Percentiles rank a stretch among this genome's conserved stretches.
phyloP scores from a whole-genome alignment of 805 yeast genomes.

The Yamadazyma insecticola region DNA sequence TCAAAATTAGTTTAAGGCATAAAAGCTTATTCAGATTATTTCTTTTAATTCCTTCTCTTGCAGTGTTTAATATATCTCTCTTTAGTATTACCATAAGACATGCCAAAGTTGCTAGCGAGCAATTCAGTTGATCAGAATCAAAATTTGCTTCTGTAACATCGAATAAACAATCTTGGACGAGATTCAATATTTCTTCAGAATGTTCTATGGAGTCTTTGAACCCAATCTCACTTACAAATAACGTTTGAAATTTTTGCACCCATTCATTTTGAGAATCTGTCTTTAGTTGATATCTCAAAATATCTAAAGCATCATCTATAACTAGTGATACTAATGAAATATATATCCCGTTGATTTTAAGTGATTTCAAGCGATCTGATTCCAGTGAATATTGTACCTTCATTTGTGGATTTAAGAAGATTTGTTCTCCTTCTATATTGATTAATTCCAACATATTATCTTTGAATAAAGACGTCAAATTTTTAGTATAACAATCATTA shows the following conservation, averaged over 20 bases:
- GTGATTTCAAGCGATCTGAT: too few species aligned
- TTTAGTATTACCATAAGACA: slow-evolving; percentile 20
- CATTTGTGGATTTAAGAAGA: too few species aligned
- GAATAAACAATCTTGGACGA: slow-evolving; percentile 5
- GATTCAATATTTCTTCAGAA: neutral
- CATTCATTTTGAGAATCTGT: too few species aligned
- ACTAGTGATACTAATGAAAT: too few species aligned
- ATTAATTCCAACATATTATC: neutral
- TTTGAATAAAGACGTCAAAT: neutral
- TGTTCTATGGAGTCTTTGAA: neutral
- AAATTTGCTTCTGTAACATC: too few species aligned
- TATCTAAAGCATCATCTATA: too few species aligned
- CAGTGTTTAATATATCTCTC: slow-evolving; percentile 15
- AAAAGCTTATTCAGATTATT: neutral
- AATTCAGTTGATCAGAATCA: too few species aligned
- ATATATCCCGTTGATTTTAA: too few species aligned
- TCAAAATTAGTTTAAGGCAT: too few species aligned
- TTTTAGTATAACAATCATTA: neutral
- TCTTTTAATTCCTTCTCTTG: slow-evolving; percentile 10
- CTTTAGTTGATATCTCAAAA: too few species aligned
- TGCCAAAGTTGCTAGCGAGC: too few species aligned
- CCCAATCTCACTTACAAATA: slow-evolving; percentile 22
- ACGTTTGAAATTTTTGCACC: slow-evolving; percentile 10
- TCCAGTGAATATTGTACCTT: too few species aligned
- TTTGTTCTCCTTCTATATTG: neutral